Evolutionary conservation across 495 filamentous ascomycete genomes (phyloP), one percentile per base, ranked within the genome.

Genomic region (Neurospora pannonica): DNA sequence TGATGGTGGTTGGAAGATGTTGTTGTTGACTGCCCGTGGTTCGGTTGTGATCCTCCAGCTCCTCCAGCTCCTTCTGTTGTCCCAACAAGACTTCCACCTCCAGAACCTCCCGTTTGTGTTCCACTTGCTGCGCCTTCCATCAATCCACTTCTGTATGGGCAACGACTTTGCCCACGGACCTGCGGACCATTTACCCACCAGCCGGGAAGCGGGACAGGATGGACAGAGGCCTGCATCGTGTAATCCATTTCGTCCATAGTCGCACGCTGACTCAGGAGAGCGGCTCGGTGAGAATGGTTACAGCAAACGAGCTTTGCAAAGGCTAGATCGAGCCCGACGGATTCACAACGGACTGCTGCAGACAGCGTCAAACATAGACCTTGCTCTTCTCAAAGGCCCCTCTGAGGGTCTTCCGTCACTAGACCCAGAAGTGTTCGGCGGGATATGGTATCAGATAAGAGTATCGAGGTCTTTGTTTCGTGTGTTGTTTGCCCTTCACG

Each of bases 181-280:
- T 67, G 54, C 54, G 54, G 13, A 67, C 24, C 28, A 67, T 67
- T 36, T 15, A 34, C 31, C 54, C 54, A 67, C 54, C 54, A 67
- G 54, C 31, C 54, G 28, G 54, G 28, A 67, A 67, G 54, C 24
- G 54, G 54, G 54, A 67, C 54, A 31, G 72, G 71, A 36, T 72
- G 37, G 17, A 40, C 38, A 40, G 42, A 36, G 17, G 48, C 28
- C 38, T 70, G 72, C 72, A 73, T 70, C 72, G 54, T 40, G 72
- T 73, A 73, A 38, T 73, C 72, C 72, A 73, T 73, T 40, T 73
- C 72, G 21, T 73, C 72, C 54, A 73, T 73, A 69, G 54, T 36
- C 15, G 11, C 71, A 28, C 54, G 54, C 31, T 67, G 54, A 67
- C 28, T 34, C 31, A 19, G 15, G 43, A 34, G 54, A 34, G 54